Evolutionary conservation across 768 basidiomycete genomes (phyloP), one percentile per base, ranked within the genome.

Genomic region (Plicaturopsis crispa): DNA sequence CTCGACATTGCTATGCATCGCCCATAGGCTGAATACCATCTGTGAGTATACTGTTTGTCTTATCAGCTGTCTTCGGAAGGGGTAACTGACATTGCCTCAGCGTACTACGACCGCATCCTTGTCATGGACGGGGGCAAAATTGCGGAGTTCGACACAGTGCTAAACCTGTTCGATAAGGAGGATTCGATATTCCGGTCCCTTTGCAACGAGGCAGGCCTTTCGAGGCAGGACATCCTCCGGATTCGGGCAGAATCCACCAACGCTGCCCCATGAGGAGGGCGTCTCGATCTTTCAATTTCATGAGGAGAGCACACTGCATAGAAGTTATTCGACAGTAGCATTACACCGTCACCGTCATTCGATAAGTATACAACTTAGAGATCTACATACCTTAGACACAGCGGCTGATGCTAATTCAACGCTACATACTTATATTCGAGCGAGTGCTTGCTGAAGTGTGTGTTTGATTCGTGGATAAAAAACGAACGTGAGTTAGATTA

Each of bases 81-180:
- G 23, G 12, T 26, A 6, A 24, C 20, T 30, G 20, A n/a, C 22
- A 20, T 36, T n/a, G 35, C 12, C 35, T 48, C 26, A 28, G 75
- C 67, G 0, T 72, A 82, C 48, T 84, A 79, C 45, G 80, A 84
- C 49, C 68, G 75, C 16, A 68, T 86, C 16, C 59, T 88, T 13
- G 83, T 86, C 32, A 81, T 89, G 78, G 76, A 82, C 47, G 52
- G 19, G 19, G 84, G 86, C 3, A 49, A 61, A 22, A 73, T 85
- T 3, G 78, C 75, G 7, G 84, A 87, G 56, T 84, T 75, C 50
- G 84, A 85, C 56, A 79, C 80, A 2, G 84, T 85, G 3, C 64
- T 81, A 30, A 70, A 67, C 43, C 70, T 87, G 3, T 77, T 75
- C 48, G 73, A 80, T 51, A 68, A 66, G 41, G 60, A 69, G 35